phyloP scores from a whole-genome alignment of 2,329 filamentous ascomycete genomes.

The Botrytis byssoidea region DNA sequence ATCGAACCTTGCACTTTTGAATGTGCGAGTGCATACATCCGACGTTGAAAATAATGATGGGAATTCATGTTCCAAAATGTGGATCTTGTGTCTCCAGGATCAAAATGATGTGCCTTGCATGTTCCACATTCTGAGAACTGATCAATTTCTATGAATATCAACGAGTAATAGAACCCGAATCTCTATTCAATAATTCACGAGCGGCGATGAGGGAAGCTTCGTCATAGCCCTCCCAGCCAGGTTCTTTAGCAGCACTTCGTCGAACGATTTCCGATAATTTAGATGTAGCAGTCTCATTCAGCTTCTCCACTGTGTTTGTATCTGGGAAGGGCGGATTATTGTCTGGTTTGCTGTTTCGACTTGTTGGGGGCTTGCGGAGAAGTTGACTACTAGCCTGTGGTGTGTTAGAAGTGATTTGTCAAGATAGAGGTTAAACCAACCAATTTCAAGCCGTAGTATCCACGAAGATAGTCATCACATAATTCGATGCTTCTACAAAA shows the following conservation, averaged over 20 bases:
- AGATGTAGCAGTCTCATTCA: conserved; percentile 69
- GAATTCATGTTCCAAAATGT: conserved; percentile 18
- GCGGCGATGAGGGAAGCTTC: conserved; percentile 70
- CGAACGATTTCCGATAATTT: conserved; percentile 77
- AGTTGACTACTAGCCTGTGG: conserved; percentile 41
- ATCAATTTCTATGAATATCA: conserved; percentile 27
- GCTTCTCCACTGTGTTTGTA: conserved; percentile 58
- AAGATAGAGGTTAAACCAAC: conserved; percentile 46
- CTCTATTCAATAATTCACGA: conserved; percentile 47
- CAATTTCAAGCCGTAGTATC: conserved; percentile 87
- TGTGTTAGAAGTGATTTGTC: conserved; percentile 25
- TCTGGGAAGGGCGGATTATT: conserved; percentile 52
- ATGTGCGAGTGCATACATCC: not conserved
- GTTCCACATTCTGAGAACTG: conserved; percentile 19
- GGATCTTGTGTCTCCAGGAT: conserved; percentile 24
- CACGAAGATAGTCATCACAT: conserved; percentile 87
- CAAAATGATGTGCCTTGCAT: conserved; percentile 28
- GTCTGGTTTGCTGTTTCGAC: conserved; percentile 50
- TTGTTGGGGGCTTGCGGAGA: conserved; percentile 45
- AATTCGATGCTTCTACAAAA: conserved; percentile 91
- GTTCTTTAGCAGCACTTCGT: conserved; percentile 57
- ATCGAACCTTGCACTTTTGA: conserved; percentile 17
- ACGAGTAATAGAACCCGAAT: conserved; percentile 33
- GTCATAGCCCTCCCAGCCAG: conserved; percentile 71
- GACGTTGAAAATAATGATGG: not conserved